Percentiles rank a stretch among this genome's conserved stretches.
phyloP scores from a whole-genome alignment of 2,329 filamentous ascomycete species.

The Akanthomyces dipterigenus region DNA sequence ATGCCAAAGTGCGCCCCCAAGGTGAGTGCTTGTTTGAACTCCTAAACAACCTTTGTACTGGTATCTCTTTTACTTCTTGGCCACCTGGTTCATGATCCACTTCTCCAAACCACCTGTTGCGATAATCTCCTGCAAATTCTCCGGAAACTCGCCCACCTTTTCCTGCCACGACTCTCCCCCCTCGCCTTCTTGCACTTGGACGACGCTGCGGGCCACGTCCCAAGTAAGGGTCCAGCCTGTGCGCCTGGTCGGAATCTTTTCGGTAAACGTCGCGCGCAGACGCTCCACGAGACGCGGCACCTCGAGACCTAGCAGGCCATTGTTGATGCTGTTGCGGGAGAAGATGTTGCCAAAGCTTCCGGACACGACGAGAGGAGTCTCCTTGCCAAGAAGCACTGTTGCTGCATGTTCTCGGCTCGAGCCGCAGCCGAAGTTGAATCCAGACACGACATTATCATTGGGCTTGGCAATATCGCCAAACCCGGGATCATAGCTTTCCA shows the following conservation, averaged over 20 bases:
- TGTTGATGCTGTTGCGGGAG: conserved; percentile 69
- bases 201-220: conserved; percentile 14
- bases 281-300: conserved; percentile 59
- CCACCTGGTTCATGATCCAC: conserved; percentile 18
- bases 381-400: conserved; percentile 74
- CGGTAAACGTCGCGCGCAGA: conserved; percentile 54
- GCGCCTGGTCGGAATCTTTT: conserved; percentile 57
- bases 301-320: conserved; percentile 67
- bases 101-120: conserved; percentile 17
- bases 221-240: conserved; percentile 63
- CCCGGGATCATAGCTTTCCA: conserved; percentile 82
- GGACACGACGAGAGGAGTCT: conserved; percentile 72
- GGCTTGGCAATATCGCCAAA: conserved; percentile 59
- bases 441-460: conserved; percentile 76
- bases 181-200: conserved; percentile 18
- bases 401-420: conserved; percentile 76
- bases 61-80: conserved; percentile 24
- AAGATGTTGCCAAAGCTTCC: conserved; percentile 85
- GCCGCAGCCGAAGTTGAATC: conserved; percentile 86
- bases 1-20: no score
- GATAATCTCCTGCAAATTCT: conserved; percentile 22
- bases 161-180: conserved; percentile 18
- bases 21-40: no score
- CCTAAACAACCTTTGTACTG: not conserved
- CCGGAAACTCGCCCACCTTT: conserved; percentile 20